Evolutionary conservation across 306 rosid genomes (phyloP), one percentile per base, ranked within the genome.

Genomic region (Corylus americana): DNA sequence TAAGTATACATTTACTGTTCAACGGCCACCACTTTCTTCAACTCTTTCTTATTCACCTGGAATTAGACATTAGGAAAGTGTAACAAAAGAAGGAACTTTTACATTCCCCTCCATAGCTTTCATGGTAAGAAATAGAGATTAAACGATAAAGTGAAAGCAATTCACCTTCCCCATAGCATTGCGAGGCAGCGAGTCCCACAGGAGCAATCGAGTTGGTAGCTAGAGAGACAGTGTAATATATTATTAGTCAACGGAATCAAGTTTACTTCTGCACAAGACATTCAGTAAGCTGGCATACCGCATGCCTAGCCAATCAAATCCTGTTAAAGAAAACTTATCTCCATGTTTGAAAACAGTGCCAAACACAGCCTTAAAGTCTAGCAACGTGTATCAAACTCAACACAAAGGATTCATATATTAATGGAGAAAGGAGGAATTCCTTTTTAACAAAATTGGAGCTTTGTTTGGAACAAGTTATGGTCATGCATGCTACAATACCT

Each of bases 141-240:
- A 4, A 14, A 11, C 29, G 49, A 14, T 11, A 12, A 51, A 62
- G 47, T 35, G 37, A 77, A 57, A 58, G 86, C 18, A 63, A 78
- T 66, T 67, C 78, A 89, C 98, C 98, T 95, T 95, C 71, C 98
- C 98, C 98, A 95, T 92, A n/a, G 98, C 98, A 81, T 95, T 95
- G 22, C 96, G 95, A 37, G 98, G 97, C 77, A 91, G 84, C 14
- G 89, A 83, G 55, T 95, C 92, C 97, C 95, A 91, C 62, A 92
- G 62, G 74, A 89, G 49, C 57, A 95, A 84, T 63, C 67, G 84
- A 37, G 92, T 92, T 17, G 96, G 95, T 81, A 92, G 73, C 98
- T 95, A 70, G 82, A 82, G 6, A 76, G 22, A 76, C 13, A 50
- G 78, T 66, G 7, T 37, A 39, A 1, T 2, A 2, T n/a, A n/a